Evolutionary conservation across 495 filamentous ascomycete genomes (phyloP).

Genomic region (Penicillium argentinense): DNA sequence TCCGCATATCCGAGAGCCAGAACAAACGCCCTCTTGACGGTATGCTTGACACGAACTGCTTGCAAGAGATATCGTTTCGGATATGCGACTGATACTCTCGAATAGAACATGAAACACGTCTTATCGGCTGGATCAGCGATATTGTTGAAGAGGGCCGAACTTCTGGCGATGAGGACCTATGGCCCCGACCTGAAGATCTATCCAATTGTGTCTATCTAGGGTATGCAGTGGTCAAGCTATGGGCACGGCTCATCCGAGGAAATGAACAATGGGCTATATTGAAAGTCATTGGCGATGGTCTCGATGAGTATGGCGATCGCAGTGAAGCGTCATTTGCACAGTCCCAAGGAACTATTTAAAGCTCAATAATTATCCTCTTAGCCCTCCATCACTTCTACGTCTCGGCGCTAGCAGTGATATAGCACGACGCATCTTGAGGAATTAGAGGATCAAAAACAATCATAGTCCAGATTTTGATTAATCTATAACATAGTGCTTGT

Average conservation of each 20-base stretch:
- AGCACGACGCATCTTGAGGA: too few relatives aligned
- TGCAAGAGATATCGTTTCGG: neutral
- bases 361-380: too few relatives aligned
- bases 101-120: constrained; percentile 18
- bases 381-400: too few relatives aligned
- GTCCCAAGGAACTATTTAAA: too few relatives aligned
- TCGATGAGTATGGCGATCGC: constrained; percentile 18
- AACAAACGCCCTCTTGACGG: constrained; percentile 10
- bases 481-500: too few relatives aligned
- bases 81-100: neutral
- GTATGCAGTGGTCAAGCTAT: constrained; percentile 16
- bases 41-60: constrained; percentile 1
- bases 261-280: constrained; percentile 21
- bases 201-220: constrained; percentile 12
- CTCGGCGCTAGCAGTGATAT: too few relatives aligned
- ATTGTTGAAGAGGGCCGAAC: constrained; percentile 25
- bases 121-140: constrained; percentile 18
- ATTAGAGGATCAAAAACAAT: neutral
- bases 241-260: constrained; percentile 20
- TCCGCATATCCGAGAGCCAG: constrained; percentile 8
- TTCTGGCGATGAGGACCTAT: constrained; percentile 16
- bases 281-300: constrained; percentile 13
- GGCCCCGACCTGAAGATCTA: neutral
- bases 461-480: neutral
- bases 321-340: constrained; percentile 1